phyloP scores from a whole-genome alignment of 2,329 filamentous ascomycete genomes.

The Aspergillus unguis region DNA sequence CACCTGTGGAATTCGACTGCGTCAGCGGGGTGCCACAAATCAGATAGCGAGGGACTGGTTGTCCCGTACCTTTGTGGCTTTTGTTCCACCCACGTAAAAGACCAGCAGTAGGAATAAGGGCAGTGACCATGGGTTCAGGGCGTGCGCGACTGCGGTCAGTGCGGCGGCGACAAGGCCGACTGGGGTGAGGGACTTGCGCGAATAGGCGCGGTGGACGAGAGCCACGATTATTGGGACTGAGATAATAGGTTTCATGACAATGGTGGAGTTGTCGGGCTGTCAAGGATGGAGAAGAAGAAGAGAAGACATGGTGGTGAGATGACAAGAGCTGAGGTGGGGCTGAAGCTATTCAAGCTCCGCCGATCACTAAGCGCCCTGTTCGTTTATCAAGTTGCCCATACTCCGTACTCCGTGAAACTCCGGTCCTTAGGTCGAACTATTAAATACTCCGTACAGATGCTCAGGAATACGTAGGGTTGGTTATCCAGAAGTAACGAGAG shows the following conservation, averaged over 20 bases:
- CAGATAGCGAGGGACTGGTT: no score
- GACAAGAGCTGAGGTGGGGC: not conserved
- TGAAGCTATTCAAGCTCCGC: not conserved
- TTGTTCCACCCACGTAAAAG: slow-evolving; percentile 83
- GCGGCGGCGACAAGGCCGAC: slow-evolving; percentile 69
- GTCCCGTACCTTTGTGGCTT: slow-evolving; percentile 68
- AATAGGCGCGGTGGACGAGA: slow-evolving; percentile 66
- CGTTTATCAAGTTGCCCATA: not conserved
- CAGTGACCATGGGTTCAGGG: slow-evolving; percentile 88
- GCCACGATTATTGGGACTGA: slow-evolving; percentile 50
- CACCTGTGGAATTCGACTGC: slow-evolving; percentile 51
- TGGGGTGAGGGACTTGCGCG: slow-evolving; percentile 73
- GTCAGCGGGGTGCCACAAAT: no score
- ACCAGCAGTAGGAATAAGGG: slow-evolving; percentile 79
- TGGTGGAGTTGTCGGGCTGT: not conserved
- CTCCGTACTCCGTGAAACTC: no score
- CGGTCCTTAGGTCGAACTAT: no score
- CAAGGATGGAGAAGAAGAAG: not conserved
- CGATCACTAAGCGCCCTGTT: not conserved
- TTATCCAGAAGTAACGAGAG: no score
- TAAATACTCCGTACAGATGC: no score
- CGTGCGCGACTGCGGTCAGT: slow-evolving; percentile 74
- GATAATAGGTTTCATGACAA: slow-evolving; percentile 42
- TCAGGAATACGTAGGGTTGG: no score
- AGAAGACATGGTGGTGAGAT: not conserved